Conservation (phyloP, 75 land plant genomes). For the Pinus albicaulis region DNA sequence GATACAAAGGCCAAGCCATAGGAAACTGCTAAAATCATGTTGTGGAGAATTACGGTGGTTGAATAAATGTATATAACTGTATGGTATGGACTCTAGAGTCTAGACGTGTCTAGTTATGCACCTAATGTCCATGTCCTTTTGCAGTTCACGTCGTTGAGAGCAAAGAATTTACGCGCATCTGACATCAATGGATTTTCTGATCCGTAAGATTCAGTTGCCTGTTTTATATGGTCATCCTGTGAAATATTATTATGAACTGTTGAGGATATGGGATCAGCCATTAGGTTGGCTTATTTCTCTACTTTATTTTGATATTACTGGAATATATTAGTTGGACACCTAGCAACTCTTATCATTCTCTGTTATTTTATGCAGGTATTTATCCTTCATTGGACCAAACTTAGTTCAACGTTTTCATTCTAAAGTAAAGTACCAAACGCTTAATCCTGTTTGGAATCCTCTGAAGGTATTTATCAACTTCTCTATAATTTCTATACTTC, state of each 20-base stretch:
- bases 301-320: neutral
- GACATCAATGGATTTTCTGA: conserved; percentile 55
- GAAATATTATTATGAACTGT: neutral
- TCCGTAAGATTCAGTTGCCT: conserved; percentile 27
- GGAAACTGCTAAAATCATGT: neutral
- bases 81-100: neutral
- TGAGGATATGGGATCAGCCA: neutral
- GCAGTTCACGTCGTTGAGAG: conserved; percentile 49
- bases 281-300: neutral
- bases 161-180: conserved; percentile 47
- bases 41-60: neutral
- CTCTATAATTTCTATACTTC: neutral
- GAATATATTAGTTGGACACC: neutral
- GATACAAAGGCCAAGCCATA: neutral
- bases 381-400: conserved; percentile 48
- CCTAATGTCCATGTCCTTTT: conserved; percentile 8
- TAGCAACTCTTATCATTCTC: neutral
- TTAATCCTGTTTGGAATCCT: conserved; percentile 64
- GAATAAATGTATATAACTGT: neutral
- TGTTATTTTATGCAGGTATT: conserved; percentile 19
- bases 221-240: neutral
- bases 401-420: conserved; percentile 32
- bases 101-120: neutral
- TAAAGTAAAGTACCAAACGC: conserved; percentile 40
- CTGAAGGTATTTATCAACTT: conserved; percentile 19